Evolutionary conservation across 1,284 basidiomycete species (phyloP), one percentile per base, ranked within the genome.

Genomic region (Naganishia sp.): DNA sequence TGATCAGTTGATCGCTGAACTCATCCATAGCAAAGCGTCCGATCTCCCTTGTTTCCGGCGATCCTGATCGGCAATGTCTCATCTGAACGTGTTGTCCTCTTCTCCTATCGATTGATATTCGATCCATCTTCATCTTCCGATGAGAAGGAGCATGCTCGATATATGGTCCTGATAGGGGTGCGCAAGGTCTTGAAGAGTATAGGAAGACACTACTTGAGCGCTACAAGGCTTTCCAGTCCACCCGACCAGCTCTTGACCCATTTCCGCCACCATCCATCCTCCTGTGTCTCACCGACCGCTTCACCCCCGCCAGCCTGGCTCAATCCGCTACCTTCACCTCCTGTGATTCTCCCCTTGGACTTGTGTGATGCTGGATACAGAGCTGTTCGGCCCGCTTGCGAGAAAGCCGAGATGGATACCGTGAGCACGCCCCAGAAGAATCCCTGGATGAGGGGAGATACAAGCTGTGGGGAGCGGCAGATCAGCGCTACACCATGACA

Each of bases 361-460:
- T 71, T 62, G 56, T 76, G 74, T 2, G 70, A 72, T 3, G 72
- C 58, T 11, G 76, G 76, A 49, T 76, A 77, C 0, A 77, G 63
- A 4, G 71, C 65, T 13, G 65, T 50, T 23, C 75, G 71, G 23
- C 75, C 67, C 15, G 65, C 68, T 7, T 67, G 57, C 0, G 73
- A 70, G 13, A 75, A 69, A 2, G 63, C 55, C 15, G 63, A 56
- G 53, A 67, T 49, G 7, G 58, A 28, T 17, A 63, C 58, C 3
- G 66, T 65, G 35, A 64, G 41, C 9, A 63, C 63, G 41, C 77
- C 78, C 78, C 78, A 80, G 42, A 78, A 67, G 35, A 76, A 74
- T 41, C 78, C 78, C 70, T 79, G 77, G 39, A 76, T 62, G 7
- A 80, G 68, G 0, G 78, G 78, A 5, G 64, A 68, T 17, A 63